Percentiles rank a stretch among this genome's conserved stretches.
These are phyloP conservation scores for Coniochaeta sp. DNA, from an alignment of 2,329 filamentous ascomycete species.

Conservation along the genomic window DNA sequence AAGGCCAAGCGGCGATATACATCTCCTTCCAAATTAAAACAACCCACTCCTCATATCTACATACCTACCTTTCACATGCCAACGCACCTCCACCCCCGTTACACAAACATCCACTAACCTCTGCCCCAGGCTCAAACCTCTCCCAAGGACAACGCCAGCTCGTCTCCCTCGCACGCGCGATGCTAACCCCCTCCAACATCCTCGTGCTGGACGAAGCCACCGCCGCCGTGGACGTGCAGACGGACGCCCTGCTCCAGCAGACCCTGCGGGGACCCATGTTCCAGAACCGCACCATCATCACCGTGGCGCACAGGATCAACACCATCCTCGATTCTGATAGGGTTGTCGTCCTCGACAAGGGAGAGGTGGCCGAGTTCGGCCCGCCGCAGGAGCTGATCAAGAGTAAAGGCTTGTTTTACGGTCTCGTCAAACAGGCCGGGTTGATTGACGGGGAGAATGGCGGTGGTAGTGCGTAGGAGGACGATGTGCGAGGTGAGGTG, in stretches of 20 bases:
- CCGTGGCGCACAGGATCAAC: constrained; percentile 96
- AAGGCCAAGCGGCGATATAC: too few species aligned
- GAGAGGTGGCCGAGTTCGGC: constrained; percentile 88
- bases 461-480: too few species aligned
- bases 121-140: constrained; percentile 73
- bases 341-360: constrained; percentile 88
- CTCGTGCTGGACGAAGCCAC: constrained; percentile 96
- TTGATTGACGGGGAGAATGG: constrained; percentile 37
- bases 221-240: constrained; percentile 64
- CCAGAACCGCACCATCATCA: constrained; percentile 91
- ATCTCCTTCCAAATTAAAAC: too few species aligned
- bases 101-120: constrained; percentile 15
- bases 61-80: background rate
- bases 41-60: background rate
- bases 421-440: constrained; percentile 85
- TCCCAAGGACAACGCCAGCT: constrained; percentile 94
- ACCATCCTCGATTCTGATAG: constrained; percentile 87
- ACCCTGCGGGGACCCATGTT: constrained; percentile 64
- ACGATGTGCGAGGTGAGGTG: background rate
- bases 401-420: constrained; percentile 74
- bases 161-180: constrained; percentile 83
- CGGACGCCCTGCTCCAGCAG: constrained; percentile 58
- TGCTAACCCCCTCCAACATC: constrained; percentile 94
- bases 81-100: background rate
- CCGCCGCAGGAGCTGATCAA: constrained; percentile 71